A percentile compares a stretch with the other conserved stretches of the same genome.
Conservation (phyloP, 331 rosid genomes). For the Pyrus hybrid region DNA sequence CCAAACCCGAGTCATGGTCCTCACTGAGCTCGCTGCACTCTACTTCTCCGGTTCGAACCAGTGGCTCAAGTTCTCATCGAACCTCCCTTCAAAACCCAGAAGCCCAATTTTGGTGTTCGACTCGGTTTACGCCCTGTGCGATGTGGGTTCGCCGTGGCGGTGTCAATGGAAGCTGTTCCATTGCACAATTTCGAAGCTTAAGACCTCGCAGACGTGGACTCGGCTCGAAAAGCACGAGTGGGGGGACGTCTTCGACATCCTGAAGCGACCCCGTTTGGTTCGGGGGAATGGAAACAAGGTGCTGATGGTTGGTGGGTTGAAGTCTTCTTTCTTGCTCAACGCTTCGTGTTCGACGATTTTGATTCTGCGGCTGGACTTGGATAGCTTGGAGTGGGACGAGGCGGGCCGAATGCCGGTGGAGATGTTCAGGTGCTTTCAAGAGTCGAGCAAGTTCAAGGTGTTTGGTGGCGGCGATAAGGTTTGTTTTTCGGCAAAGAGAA, state of each 20-base stretch:
- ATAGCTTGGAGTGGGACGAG: slow-evolving; percentile 69
- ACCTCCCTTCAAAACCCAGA: slow-evolving; percentile 78
- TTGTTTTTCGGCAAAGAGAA: slow-evolving; percentile 70
- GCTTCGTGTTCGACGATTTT: slow-evolving; percentile 70
- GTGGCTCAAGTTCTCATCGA: slow-evolving; percentile 76
- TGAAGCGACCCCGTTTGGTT: slow-evolving; percentile 66
- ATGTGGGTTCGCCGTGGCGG: slow-evolving; percentile 90
- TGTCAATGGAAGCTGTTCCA: slow-evolving; percentile 78
- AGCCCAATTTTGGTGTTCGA: slow-evolving; percentile 60
- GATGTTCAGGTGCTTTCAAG: slow-evolving; percentile 69
- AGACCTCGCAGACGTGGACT: slow-evolving; percentile 43
- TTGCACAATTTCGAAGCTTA: slow-evolving; percentile 23
- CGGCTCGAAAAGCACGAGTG: slow-evolving; percentile 62
- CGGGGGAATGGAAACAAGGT: slow-evolving; percentile 45
- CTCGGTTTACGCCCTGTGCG: slow-evolving; percentile 68
- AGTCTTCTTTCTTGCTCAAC: slow-evolving; percentile 59
- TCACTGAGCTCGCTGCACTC: slow-evolving; percentile 76
- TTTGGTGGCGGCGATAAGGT: slow-evolving; percentile 63
- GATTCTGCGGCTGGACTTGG: slow-evolving; percentile 64
- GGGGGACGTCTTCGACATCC: slow-evolving; percentile 79
- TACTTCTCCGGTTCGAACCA: slow-evolving; percentile 38
- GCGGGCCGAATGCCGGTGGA: slow-evolving; percentile 82
- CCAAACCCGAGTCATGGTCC: slow-evolving; percentile 59
- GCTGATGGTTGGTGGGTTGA: slow-evolving; percentile 78
- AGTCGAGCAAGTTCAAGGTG: slow-evolving; percentile 72